Evolutionary conservation across 352 stramenopile genomes (phyloP).

Genomic region (Phytophthora multivora): DNA sequence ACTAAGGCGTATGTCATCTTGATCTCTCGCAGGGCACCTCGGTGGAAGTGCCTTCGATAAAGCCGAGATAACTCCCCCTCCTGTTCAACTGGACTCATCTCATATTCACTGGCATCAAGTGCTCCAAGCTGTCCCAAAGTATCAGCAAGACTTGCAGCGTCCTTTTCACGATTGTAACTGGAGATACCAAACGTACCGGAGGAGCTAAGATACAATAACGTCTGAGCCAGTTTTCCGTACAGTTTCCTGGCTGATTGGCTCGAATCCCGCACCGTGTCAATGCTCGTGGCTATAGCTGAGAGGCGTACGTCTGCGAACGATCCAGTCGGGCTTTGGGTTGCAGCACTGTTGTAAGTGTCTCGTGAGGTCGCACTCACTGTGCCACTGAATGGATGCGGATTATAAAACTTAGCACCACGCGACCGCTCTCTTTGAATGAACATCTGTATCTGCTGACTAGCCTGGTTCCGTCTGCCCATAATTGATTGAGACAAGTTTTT

Average conservation of each 20-base stretch:
- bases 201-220: constrained; percentile 58
- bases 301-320: constrained; percentile 30
- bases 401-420: constrained; percentile 63
- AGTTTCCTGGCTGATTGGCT: constrained; percentile 21
- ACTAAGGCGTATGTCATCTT: constrained; percentile 45
- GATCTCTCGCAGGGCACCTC: constrained; percentile 56
- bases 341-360: background rate
- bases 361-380: background rate
- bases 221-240: constrained; percentile 54
- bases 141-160: constrained; percentile 49
- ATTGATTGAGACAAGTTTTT: background rate
- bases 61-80: constrained; percentile 53
- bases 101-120: constrained; percentile 59
- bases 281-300: constrained; percentile 33
- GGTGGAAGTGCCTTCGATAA: constrained; percentile 62
- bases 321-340: background rate
- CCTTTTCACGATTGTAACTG: constrained; percentile 6
- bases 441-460: constrained; percentile 56
- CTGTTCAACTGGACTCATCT: constrained; percentile 63
- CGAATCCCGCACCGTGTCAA: constrained; percentile 31
- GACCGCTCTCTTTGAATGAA: constrained; percentile 58
- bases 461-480: constrained; percentile 13
- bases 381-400: constrained; percentile 24
- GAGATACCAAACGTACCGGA: constrained; percentile 20
- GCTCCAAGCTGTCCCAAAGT: constrained; percentile 70